A percentile compares a stretch with the other conserved stretches of the same genome.
Evolutionary conservation across 371 early-diverging fungal species (phyloP).

Genomic region (Dinochytrium kinnereticum): DNA sequence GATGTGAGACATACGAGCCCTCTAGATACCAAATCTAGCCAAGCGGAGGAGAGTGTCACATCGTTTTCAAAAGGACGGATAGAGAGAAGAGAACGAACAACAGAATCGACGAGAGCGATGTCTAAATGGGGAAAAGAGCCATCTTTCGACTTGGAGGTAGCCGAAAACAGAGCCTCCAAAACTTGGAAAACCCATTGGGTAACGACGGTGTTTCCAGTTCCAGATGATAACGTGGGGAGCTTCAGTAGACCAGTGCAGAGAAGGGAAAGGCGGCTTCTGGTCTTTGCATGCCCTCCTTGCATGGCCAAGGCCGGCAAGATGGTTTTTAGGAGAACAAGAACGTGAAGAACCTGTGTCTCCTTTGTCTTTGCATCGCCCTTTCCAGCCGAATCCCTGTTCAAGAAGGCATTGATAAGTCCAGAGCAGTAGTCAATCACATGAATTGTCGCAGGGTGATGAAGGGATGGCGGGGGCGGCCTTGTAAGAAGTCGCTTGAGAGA

Average conservation of each 20-base stretch:
- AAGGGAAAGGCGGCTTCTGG: constrained; percentile 32
- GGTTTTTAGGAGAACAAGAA: constrained; percentile 75
- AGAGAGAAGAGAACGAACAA: constrained; percentile 65
- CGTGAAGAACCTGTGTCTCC: constrained; percentile 74
- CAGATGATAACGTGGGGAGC: constrained; percentile 63
- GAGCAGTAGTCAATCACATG: constrained; percentile 76
- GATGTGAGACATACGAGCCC: constrained; percentile 63
- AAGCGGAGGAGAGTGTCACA: constrained; percentile 76
- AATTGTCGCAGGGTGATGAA: constrained; percentile 79
- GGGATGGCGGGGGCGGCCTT: constrained; percentile 74
- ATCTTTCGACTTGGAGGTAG: constrained; percentile 14
- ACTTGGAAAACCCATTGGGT: constrained; percentile 85
- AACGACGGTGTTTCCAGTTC: constrained; percentile 69
- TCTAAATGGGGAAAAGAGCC: constrained; percentile 32
- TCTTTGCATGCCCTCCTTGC: constrained; percentile 54
- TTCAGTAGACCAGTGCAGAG: constrained; percentile 80
- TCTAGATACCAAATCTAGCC: constrained; percentile 80
- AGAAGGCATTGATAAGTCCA: constrained; percentile 69
- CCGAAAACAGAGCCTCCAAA: constrained; percentile 69
- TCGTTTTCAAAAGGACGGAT: constrained; percentile 88
- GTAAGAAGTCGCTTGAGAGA: constrained; percentile 72
- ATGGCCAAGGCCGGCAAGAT: constrained; percentile 76
- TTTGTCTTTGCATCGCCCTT: constrained; percentile 61
- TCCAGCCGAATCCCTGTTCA: constrained; percentile 12
- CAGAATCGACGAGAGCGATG: constrained; percentile 40